Evolutionary conservation across 2,329 filamentous ascomycete species (phyloP).

Genomic region (Hymenoscyphus infarciens): DNA sequence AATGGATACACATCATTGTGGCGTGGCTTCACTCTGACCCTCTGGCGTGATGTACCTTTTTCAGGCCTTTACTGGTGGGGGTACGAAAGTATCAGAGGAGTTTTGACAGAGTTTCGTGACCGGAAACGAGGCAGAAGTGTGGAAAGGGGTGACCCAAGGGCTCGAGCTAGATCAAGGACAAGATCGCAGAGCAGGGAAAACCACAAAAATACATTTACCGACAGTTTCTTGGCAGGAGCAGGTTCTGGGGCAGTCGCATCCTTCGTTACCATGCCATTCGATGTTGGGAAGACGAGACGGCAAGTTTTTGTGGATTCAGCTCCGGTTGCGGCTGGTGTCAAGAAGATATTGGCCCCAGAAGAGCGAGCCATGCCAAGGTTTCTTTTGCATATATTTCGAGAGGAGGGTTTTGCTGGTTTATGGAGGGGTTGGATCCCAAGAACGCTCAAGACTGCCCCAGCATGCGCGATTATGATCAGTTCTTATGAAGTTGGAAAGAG

Average conservation of each 20-base stretch:
- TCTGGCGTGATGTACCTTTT: constrained; percentile 97
- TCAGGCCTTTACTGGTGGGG: constrained; percentile 98
- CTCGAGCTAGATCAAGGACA: constrained; percentile 41
- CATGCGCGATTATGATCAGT: constrained; percentile 98
- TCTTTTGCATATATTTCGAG: constrained; percentile 84
- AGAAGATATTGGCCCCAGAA: constrained; percentile 56
- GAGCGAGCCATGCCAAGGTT: constrained; percentile 75
- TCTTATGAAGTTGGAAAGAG: constrained; percentile 96
- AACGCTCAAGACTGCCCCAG: constrained; percentile 90
- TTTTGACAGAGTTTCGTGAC: constrained; percentile 66
- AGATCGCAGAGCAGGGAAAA: constrained; percentile 64
- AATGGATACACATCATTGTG: constrained; percentile 82
- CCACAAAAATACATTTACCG: constrained; percentile 73
- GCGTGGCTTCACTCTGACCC: constrained; percentile 83
- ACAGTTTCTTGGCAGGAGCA: constrained; percentile 86
- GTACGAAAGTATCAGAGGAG: constrained; percentile 78
- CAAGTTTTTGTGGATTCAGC: constrained; percentile 70
- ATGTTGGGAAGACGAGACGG: constrained; percentile 93
- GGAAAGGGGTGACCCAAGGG: constrained; percentile 39
- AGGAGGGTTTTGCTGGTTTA: constrained; percentile 75
- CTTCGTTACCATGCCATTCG: constrained; percentile 88
- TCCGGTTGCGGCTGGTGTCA: constrained; percentile 34
- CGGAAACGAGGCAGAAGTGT: constrained; percentile 43
- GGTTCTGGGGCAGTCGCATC: constrained; percentile 80
- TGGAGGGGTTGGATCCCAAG: constrained; percentile 91